Evolutionary conservation across 805 yeast genomes (phyloP).

Genomic region (Tetrapisispora phaffii): DNA sequence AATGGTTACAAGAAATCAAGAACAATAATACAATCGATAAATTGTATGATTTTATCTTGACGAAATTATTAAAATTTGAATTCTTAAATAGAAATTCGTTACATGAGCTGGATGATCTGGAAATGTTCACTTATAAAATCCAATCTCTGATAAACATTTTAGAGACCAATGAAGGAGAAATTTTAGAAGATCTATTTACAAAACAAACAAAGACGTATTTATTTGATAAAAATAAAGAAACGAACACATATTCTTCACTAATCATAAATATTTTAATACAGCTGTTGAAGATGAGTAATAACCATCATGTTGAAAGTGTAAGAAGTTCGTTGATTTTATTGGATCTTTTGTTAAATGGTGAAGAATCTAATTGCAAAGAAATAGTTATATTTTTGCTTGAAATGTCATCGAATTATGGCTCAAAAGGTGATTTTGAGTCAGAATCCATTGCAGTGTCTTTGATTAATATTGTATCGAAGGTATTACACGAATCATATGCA

Average conservation of each 20-base stretch:
- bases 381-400: slow-evolving; percentile 36
- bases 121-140: slow-evolving; percentile 52
- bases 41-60: slow-evolving; percentile 48
- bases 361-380: slow-evolving; percentile 42
- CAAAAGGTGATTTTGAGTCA: slow-evolving; percentile 17
- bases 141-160: slow-evolving; percentile 45
- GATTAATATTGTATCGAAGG: slow-evolving; percentile 26
- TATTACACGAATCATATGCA: slow-evolving; percentile 23
- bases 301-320: slow-evolving; percentile 32
- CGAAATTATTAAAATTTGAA: slow-evolving; percentile 39
- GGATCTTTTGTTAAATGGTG: slow-evolving; percentile 43
- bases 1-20: slow-evolving; percentile 40
- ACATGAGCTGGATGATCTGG: slow-evolving; percentile 47
- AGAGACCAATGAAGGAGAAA: slow-evolving; percentile 33
- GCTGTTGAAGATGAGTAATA: slow-evolving; percentile 33
- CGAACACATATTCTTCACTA: slow-evolving; percentile 46
- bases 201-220: slow-evolving; percentile 46
- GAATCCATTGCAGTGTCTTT: slow-evolving; percentile 28
- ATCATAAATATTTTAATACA: slow-evolving; percentile 37
- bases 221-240: not conserved
- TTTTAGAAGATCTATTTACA: slow-evolving; percentile 41
- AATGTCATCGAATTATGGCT: slow-evolving; percentile 26
- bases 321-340: slow-evolving; percentile 37
- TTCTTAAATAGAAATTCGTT: slow-evolving; percentile 28
- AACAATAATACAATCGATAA: slow-evolving; percentile 49